phyloP scores from a whole-genome alignment of 2,329 filamentous ascomycete species.

The Alternaria burnsii region DNA sequence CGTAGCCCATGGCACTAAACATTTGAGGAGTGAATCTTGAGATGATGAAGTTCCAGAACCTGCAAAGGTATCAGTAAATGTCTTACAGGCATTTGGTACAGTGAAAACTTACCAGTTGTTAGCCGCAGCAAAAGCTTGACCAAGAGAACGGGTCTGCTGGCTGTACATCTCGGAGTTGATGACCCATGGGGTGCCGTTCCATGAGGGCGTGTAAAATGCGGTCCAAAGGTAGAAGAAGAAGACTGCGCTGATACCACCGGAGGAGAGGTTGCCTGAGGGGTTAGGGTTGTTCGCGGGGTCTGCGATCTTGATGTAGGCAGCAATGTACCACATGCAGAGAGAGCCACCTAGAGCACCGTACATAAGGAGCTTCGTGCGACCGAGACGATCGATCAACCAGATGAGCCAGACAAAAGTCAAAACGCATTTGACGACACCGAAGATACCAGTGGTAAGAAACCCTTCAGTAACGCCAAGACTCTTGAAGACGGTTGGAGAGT shows the following conservation, averaged over 20 bases:
- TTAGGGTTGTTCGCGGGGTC: conserved; percentile 50
- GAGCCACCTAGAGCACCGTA: conserved; percentile 69
- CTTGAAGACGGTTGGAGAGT: conserved; percentile 75
- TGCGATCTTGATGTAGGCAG: conserved; percentile 65
- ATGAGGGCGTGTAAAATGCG: conserved; percentile 72
- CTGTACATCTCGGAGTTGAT: conserved; percentile 79
- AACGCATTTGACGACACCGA: conserved; percentile 62
- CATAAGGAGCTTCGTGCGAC: conserved; percentile 70
- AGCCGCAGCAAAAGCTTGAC: conserved; percentile 60
- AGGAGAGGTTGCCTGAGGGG: conserved; percentile 43
- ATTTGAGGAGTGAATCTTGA: conserved; percentile 74
- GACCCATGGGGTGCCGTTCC: conserved; percentile 81
- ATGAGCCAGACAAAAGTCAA: conserved; percentile 75
- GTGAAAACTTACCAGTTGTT: conserved; percentile 69
- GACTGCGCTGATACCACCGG: conserved; percentile 67
- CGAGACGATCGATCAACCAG: conserved; percentile 71
- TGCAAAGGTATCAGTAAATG: neutral
- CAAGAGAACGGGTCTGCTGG: conserved; percentile 69
- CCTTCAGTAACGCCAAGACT: conserved; percentile 69
- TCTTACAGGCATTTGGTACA: neutral
- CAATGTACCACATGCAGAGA: conserved; percentile 71
- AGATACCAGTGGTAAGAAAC: conserved; percentile 70
- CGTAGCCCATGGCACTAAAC: conserved; percentile 59
- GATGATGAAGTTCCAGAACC: conserved; percentile 75
- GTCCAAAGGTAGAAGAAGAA: conserved; percentile 81